phyloP scores from a whole-genome alignment of 2,329 filamentous ascomycete genomes.

The Sordariomycetes sp. region DNA sequence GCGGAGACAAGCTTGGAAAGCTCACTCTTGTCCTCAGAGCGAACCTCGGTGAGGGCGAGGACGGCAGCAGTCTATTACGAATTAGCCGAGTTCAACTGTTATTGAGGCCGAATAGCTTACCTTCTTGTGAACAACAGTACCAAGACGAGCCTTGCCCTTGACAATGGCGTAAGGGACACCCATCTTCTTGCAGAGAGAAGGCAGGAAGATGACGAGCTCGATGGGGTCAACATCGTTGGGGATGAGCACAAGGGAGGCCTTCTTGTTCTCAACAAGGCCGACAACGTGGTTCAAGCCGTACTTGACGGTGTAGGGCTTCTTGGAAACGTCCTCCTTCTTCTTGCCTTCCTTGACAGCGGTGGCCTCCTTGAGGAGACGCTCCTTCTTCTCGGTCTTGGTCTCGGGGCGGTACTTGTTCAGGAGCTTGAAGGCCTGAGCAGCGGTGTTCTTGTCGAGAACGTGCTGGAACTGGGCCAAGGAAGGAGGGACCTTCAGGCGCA shows the following conservation, averaged over 20 bases:
- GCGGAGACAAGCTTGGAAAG: constrained; percentile 92
- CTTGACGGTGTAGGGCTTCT: constrained; percentile 99
- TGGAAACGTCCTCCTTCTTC: constrained; percentile 99
- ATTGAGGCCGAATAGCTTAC: too few species aligned
- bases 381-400: constrained; percentile 99
- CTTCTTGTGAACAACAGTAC: constrained; percentile 99
- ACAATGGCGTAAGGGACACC: constrained; percentile 98
- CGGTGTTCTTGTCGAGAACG: constrained; percentile 93
- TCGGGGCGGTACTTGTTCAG: constrained; percentile 99
- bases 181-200: constrained; percentile 99
- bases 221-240: constrained; percentile 99
- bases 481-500: constrained; percentile 97
- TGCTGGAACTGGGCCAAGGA: constrained; percentile 96
- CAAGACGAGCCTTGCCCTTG: constrained; percentile 99
- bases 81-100: too few species aligned
- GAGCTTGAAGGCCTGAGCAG: constrained; percentile 95
- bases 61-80: constrained; percentile 75
- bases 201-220: constrained; percentile 98
- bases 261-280: constrained; percentile 98
- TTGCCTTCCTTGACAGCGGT: constrained; percentile 97
- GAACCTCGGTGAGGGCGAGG: constrained; percentile 91
- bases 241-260: constrained; percentile 95
- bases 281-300: constrained; percentile 99
- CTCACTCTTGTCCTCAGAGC: constrained; percentile 96
- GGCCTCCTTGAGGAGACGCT: constrained; percentile 96